phyloP scores from a whole-genome alignment of 2,329 filamentous ascomycete species.

The Diaporthe helianthi region DNA sequence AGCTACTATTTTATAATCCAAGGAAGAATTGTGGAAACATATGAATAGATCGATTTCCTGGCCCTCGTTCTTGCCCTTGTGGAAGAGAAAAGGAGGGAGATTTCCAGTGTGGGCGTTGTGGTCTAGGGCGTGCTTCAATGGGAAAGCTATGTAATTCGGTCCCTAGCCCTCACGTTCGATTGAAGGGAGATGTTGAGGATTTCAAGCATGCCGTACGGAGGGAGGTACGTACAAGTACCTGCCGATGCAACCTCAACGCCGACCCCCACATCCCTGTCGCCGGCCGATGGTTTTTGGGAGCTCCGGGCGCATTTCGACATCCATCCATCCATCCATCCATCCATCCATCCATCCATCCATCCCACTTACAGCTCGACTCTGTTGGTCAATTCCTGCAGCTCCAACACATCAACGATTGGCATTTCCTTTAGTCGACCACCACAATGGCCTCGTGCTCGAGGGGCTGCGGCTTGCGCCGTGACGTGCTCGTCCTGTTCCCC shows the following conservation, averaged over 20 bases:
- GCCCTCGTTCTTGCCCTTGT: no score
- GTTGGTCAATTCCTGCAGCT: neutral
- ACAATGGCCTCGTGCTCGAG: constrained; percentile 47
- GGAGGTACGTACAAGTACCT: no score
- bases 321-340: constrained; percentile 18
- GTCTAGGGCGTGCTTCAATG: no score
- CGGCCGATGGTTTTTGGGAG: constrained; percentile 27
- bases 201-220: neutral
- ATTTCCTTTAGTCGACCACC: neutral
- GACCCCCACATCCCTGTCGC: constrained; percentile 16
- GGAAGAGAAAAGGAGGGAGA: no score
- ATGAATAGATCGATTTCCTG: no score
- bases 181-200: no score
- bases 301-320: constrained; percentile 23
- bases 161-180: no score
- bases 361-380: neutral
- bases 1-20: no score
- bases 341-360: neutral
- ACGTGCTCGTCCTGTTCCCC: constrained; percentile 37
- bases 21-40: no score
- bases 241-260: constrained; percentile 5
- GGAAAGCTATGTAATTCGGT: no score
- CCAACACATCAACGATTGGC: neutral
- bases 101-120: no score
- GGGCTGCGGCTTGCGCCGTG: constrained; percentile 40